Percentiles rank a stretch among this genome's conserved stretches.
Evolutionary conservation across 768 basidiomycete genomes (phyloP).

Genomic region (Suillus spraguei): DNA sequence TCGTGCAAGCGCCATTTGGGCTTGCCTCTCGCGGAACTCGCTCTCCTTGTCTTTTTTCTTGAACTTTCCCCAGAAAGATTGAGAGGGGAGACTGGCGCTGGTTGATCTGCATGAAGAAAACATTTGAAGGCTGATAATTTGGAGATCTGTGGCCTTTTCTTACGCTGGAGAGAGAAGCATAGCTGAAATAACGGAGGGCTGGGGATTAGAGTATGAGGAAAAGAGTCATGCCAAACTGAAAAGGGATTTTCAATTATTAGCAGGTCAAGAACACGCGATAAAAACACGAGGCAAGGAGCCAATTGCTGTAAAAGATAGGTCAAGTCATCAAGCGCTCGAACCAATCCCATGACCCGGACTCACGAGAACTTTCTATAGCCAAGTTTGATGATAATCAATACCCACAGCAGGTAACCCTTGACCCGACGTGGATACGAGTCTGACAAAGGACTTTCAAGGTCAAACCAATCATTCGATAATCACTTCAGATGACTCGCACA

Average conservation of each 20-base stretch:
- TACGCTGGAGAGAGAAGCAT: constrained; percentile 88
- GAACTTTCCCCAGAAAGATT: constrained; percentile 64
- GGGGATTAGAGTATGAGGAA: constrained; percentile 24
- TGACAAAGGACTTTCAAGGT: constrained; percentile 5
- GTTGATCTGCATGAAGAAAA: constrained; percentile 56
- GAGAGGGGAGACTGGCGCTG: constrained; percentile 57
- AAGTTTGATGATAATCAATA: constrained; percentile 14
- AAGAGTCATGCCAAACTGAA: constrained; percentile 32
- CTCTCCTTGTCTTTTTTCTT: constrained; percentile 69
- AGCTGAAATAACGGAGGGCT: constrained; percentile 26
- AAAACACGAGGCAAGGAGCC: constrained; percentile 57
- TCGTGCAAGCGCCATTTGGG: constrained; percentile 69
- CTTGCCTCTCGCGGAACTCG: constrained; percentile 55
- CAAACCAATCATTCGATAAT: constrained; percentile 11
- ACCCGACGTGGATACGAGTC: constrained; percentile 8
- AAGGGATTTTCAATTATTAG: constrained; percentile 28
- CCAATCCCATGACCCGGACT: constrained; percentile 4
- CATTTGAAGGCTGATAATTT: constrained; percentile 32
- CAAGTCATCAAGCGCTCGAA: constrained; percentile 8
- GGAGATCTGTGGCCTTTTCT: constrained; percentile 35
- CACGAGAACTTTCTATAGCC: constrained; percentile 13
- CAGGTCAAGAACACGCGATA: constrained; percentile 42
- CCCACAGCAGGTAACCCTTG: constrained; percentile 12
- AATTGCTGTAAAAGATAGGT: constrained; percentile 8
- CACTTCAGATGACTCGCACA: constrained; percentile 3